phyloP scores from a whole-genome alignment of 2,329 filamentous ascomycete genomes.

The Epichloe gansuensis region DNA sequence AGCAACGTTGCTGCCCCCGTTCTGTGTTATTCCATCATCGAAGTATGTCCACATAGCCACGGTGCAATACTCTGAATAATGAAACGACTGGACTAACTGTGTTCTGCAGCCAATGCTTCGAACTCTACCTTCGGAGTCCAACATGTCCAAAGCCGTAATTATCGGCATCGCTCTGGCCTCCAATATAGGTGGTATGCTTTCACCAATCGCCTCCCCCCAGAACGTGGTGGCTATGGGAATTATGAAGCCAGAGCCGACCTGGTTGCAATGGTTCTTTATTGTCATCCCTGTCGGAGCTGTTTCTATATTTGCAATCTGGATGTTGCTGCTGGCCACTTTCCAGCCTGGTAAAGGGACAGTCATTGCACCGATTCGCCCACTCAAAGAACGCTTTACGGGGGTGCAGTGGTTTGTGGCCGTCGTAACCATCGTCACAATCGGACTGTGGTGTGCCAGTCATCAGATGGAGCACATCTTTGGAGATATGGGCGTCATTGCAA shows the following conservation, averaged over 20 bases:
- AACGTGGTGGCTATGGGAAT: slow-evolving; percentile 95
- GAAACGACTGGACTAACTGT: background rate
- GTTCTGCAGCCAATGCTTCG: slow-evolving; percentile 66
- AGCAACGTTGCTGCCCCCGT: slow-evolving; percentile 96
- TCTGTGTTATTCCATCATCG: slow-evolving; percentile 93
- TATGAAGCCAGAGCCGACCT: slow-evolving; percentile 83
- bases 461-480: slow-evolving; percentile 79
- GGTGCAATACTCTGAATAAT: background rate
- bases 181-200: slow-evolving; percentile 92
- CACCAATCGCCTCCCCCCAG: slow-evolving; percentile 92
- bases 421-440: slow-evolving; percentile 73
- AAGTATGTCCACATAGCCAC: slow-evolving; percentile 39
- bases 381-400: slow-evolving; percentile 78
- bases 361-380: slow-evolving; percentile 80
- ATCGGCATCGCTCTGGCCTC: slow-evolving; percentile 89
- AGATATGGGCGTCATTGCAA: slow-evolving; percentile 96
- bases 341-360: slow-evolving; percentile 71
- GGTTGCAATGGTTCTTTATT: slow-evolving; percentile 96
- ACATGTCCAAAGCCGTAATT: slow-evolving; percentile 90
- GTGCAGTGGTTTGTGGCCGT: slow-evolving; percentile 86
- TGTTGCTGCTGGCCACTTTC: slow-evolving; percentile 74
- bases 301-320: slow-evolving; percentile 79
- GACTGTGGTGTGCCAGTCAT: slow-evolving; percentile 84
- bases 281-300: slow-evolving; percentile 85
- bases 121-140: slow-evolving; percentile 77